phyloP scores from a whole-genome alignment of 2,329 filamentous ascomycete genomes.

The Ophiocordyceps camponoti-saundersi region DNA sequence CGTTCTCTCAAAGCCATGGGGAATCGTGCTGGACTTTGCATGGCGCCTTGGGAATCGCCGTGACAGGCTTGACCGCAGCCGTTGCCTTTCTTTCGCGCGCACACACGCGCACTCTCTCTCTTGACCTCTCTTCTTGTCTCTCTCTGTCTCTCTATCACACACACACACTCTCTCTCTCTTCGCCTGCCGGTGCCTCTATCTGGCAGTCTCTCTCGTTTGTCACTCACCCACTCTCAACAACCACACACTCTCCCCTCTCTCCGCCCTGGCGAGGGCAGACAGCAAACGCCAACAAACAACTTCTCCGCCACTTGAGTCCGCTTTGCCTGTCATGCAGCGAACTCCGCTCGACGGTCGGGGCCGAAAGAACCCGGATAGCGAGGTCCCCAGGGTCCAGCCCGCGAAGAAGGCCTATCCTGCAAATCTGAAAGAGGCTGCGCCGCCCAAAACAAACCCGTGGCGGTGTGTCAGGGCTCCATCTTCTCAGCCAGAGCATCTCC shows the following conservation, averaged over 20 bases:
- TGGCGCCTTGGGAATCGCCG: background rate
- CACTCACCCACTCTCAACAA: background rate
- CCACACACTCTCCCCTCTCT: too few relatives aligned
- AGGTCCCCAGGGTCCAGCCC: background rate
- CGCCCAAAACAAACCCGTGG: slow-evolving; percentile 17
- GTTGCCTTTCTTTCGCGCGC: background rate
- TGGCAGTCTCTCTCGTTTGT: background rate
- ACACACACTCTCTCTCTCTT: too few relatives aligned
- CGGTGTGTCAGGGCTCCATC: background rate
- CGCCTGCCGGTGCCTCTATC: too few relatives aligned
- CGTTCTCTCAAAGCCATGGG: background rate
- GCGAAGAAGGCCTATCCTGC: background rate
- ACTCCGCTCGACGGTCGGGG: slow-evolving; percentile 11
- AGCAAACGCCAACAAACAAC: background rate
- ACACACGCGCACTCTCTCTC: too few relatives aligned
- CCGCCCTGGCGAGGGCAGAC: too few relatives aligned
- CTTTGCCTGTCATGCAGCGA: slow-evolving; percentile 7
- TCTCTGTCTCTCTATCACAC: too few relatives aligned
- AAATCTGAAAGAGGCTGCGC: slow-evolving; percentile 14
- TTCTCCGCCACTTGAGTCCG: background rate
- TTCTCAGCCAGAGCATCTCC: background rate
- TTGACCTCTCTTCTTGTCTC: too few relatives aligned
- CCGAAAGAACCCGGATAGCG: slow-evolving; percentile 3
- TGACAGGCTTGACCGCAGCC: background rate
- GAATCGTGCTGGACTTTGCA: background rate